Base-by-base conservation (phyloP, 495 filamentous ascomycete species). In the Beverwykella pulmonaria region DNA sequence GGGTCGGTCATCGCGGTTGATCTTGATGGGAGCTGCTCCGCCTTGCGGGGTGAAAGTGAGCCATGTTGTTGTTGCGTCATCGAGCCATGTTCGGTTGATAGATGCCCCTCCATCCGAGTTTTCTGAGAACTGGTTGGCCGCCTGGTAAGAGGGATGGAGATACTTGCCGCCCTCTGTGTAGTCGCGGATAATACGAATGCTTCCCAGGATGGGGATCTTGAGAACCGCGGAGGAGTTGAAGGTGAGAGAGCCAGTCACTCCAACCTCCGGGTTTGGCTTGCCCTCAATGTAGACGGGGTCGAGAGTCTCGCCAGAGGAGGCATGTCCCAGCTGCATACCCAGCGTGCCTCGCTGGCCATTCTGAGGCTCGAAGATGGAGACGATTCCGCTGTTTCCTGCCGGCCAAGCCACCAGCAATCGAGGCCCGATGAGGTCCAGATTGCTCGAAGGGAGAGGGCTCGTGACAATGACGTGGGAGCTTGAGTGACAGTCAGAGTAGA, bases 331-430 rank as follows among this genome's bases (percentile, higher is more conserved):
- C 44, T 76, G 68, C 52, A 88, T 80, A 10, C 75, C 76, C 7
- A 88, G 76, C 1, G 79, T 79, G n/a, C 84, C 82, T 57, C 86
- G 84, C 26, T 76, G 65, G 25, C 82, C 82, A 66, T 81, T 83
- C 34, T 79, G 67, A 1, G 86, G 81, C 23, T 75, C 75, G 59
- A 88, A 88, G 71, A 79, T 87, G 2, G 80, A 70, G 7, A 79
- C 79, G 29, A 81, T 77, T 29, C 86, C 86, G 59, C 85, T 87
- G 70, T 89, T 83, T 12, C 86, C 86, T 10, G 86, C 83, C 9
- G 86, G 85, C 86, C 86, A 89, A 12, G 86, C 86, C 46, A 88
- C 73, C 14, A 88, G 75, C 52, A 88, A 70, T 53, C 85, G 78
- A 20, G 85, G 84, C 0, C 78, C 72, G 59, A 86, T 86, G 44